Evolutionary conservation across 805 yeast species (phyloP).

Genomic region (Kluyveromyces dobzhanskii): DNA sequence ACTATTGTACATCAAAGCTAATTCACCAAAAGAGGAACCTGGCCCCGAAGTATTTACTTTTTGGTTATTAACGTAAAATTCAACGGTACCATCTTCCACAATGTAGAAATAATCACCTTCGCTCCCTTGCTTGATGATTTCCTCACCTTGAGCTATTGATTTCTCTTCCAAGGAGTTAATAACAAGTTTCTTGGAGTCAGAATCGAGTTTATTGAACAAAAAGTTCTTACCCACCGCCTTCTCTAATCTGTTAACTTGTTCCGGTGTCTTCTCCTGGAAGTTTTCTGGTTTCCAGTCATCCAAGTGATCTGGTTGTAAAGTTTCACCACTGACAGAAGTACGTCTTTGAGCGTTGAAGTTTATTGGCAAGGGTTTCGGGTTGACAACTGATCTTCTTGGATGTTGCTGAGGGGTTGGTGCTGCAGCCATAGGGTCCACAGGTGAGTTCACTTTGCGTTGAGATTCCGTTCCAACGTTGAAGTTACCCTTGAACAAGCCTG

Average conservation of each 20-base stretch:
- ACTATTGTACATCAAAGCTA: slow-evolving; percentile 94
- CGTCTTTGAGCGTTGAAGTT: slow-evolving; percentile 75
- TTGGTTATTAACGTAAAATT: slow-evolving; percentile 57
- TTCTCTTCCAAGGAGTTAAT: slow-evolving; percentile 79
- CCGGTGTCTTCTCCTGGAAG: slow-evolving; percentile 45
- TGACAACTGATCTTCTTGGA: slow-evolving; percentile 10
- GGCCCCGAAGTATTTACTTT: slow-evolving; percentile 70
- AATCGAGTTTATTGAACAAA: slow-evolving; percentile 75
- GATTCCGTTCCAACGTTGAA: slow-evolving; percentile 22
- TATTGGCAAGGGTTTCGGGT: slow-evolving; percentile 36
- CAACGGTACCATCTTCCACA: slow-evolving; percentile 77
- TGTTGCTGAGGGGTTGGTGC: slow-evolving; percentile 17
- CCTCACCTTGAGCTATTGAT: slow-evolving; percentile 45
- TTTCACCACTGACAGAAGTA: slow-evolving; percentile 86
- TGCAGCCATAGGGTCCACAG: slow-evolving; percentile 18
- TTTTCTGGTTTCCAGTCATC: slow-evolving; percentile 68
- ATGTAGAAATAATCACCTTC: slow-evolving; percentile 91
- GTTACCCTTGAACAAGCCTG: slow-evolving; percentile 22
- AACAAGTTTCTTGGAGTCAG: slow-evolving; percentile 66
- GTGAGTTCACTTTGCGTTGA: slow-evolving; percentile 11
- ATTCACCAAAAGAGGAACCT: slow-evolving; percentile 92
- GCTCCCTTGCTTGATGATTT: slow-evolving; percentile 82
- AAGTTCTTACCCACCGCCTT: slow-evolving; percentile 73
- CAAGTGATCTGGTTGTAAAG: slow-evolving; percentile 66
- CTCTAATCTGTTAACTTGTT: slow-evolving; percentile 61